Evolutionary conservation across 305 asterid genomes (phyloP).

Genomic region (Fraxinus paxiana): DNA sequence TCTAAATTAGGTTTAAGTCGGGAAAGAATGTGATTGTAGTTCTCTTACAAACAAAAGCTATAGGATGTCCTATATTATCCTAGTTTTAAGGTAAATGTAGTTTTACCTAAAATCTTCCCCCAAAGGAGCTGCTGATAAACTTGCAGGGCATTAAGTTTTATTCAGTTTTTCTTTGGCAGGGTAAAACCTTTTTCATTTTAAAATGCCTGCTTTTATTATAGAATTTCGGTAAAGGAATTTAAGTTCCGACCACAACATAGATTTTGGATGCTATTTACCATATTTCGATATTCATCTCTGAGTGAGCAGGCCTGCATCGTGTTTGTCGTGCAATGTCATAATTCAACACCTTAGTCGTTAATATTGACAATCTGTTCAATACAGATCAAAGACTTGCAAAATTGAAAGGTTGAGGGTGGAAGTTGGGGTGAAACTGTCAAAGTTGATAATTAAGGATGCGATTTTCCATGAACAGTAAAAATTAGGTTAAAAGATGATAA

Average conservation of each 20-base stretch:
- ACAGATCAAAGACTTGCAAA: neutral
- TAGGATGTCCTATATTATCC: slow-evolving; percentile 40
- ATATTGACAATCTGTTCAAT: neutral
- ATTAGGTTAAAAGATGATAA: neutral
- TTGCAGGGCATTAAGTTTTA: slow-evolving; percentile 44
- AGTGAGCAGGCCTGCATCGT: neutral
- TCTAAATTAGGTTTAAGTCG: slow-evolving; percentile 42
- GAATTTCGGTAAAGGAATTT: slow-evolving; percentile 17
- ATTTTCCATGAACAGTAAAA: neutral
- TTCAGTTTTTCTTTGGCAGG: slow-evolving; percentile 31
- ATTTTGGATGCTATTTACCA: neutral
- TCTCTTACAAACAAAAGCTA: slow-evolving; percentile 41
- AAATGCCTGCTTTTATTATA: slow-evolving; percentile 42
- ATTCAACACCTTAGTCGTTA: neutral
- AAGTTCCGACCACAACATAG: neutral
- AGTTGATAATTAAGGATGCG: neutral
- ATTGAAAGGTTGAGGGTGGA: neutral
- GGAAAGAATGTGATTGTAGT: slow-evolving; percentile 47
- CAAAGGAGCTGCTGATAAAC: slow-evolving; percentile 47
- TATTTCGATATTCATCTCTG: neutral
- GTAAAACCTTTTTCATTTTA: slow-evolving; percentile 37
- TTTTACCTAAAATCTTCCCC: slow-evolving; percentile 40
- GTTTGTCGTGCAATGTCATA: neutral
- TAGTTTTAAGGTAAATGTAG: slow-evolving; percentile 55
- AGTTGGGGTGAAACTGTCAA: neutral